Evolutionary conservation across 495 filamentous ascomycete genomes (phyloP).

Genomic region (Amphirosellinia nigrospora): DNA sequence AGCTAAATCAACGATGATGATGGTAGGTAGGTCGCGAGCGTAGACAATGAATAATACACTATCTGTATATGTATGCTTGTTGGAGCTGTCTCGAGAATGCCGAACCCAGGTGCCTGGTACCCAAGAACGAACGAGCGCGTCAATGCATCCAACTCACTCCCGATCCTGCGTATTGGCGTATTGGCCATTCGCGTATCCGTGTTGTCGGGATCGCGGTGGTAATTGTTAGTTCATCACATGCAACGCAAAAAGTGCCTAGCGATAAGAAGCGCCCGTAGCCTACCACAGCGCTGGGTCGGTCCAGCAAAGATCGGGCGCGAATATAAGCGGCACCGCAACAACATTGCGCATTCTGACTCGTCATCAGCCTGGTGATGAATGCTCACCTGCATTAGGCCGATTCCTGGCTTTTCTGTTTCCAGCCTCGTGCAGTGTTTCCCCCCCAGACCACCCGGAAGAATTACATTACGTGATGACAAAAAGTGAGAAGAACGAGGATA

Average conservation of each 20-base stretch:
- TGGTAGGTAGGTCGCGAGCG: no score
- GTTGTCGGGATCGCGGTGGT: constrained; percentile 17
- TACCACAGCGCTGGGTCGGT: constrained; percentile 26
- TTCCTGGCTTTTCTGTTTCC: constrained; percentile 8
- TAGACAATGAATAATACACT: no score
- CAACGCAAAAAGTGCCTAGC: constrained; percentile 15
- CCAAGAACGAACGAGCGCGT: neutral
- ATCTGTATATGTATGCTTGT: constrained; percentile 14
- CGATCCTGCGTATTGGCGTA: neutral
- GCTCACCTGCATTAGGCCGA: constrained; percentile 23
- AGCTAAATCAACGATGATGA: neutral
- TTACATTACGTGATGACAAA: neutral
- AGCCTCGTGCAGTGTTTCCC: constrained; percentile 11
- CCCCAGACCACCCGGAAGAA: constrained; percentile 2
- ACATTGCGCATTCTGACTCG: constrained; percentile 11
- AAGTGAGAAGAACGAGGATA: neutral
- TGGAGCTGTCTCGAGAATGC: neutral
- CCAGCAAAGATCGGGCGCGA: neutral
- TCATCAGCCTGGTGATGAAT: neutral
- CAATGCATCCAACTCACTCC: constrained; percentile 4
- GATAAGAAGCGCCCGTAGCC: constrained; percentile 12
- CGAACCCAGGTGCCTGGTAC: constrained; percentile 17
- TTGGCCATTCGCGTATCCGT: constrained; percentile 20
- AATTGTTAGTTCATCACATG: constrained; percentile 23
- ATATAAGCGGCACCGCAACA: constrained; percentile 15